These are phyloP conservation scores for Dioscorea zingiberensis DNA, from an alignment of 106 monocot genomes.

Conservation along the genomic window DNA sequence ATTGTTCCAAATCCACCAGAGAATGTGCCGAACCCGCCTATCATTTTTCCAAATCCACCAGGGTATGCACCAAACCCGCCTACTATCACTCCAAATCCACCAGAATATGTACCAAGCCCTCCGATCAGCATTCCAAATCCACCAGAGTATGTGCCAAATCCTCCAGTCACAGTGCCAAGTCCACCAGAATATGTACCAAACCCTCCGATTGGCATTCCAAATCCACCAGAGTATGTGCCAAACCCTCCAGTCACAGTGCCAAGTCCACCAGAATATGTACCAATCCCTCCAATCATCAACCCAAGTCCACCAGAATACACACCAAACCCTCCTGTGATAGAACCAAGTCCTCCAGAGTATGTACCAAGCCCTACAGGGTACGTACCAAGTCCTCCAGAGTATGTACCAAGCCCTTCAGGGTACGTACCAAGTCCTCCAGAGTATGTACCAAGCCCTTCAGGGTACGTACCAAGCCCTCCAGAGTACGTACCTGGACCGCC, in stretches of 20 bases:
- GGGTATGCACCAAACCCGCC: background rate
- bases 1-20: too few species aligned
- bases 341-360: too few species aligned
- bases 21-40: too few species aligned
- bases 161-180: background rate
- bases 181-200: slow-evolving; percentile 17
- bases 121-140: background rate
- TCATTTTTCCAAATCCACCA: background rate
- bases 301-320: background rate
- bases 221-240: background rate
- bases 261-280: too few species aligned
- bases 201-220: background rate
- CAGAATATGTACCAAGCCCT: background rate
- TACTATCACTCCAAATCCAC: background rate
- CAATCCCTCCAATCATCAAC: too few species aligned
- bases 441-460: slow-evolving; percentile 4
- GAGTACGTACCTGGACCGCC: slow-evolving; percentile 14
- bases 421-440: slow-evolving; percentile 7
- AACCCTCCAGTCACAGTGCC: too few species aligned
- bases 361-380: too few species aligned
- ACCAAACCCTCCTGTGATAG: background rate
- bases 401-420: too few species aligned
- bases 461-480: background rate
- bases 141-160: background rate
- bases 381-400: too few species aligned